Conservation (phyloP, 345 rosid genomes). For the Brassica nigra region DNA sequence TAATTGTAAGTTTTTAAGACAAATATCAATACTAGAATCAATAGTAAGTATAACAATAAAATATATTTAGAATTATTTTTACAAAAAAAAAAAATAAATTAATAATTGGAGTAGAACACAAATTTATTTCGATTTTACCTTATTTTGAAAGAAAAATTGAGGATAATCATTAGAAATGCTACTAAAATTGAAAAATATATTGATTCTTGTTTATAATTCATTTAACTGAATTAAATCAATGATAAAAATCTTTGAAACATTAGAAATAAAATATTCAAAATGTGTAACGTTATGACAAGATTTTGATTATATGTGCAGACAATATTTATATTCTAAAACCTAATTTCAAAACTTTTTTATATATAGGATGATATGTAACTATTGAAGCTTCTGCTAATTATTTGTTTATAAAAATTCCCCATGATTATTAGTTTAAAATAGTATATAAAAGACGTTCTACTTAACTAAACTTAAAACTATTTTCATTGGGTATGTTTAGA, state of each 20-base stretch:
- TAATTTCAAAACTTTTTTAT: neutral
- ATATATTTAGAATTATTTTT: neutral
- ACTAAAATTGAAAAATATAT: neutral
- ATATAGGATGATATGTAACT: neutral
- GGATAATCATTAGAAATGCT: neutral
- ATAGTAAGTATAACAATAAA: neutral
- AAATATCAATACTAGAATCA: neutral
- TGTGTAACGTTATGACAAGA: neutral
- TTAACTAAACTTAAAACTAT: neutral
- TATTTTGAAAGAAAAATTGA: neutral
- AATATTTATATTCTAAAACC: neutral
- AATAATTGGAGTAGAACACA: neutral
- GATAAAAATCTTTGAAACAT: neutral
- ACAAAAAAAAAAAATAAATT: neutral
- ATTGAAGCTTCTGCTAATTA: neutral
- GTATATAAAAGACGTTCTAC: neutral
- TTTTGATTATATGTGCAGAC: neutral
- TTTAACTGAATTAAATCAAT: neutral
- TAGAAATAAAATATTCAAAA: neutral
- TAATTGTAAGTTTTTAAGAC: neutral
- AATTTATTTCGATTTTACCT: neutral
- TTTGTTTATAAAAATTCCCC: neutral
- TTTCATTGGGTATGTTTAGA: constrained; percentile 2
- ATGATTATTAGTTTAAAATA: neutral
- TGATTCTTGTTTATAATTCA: neutral